A percentile compares a stretch with the other conserved stretches of the same genome.
These are phyloP conservation scores for Sisymbrium irio DNA, from an alignment of 345 rosid species.

Conservation along the genomic window DNA sequence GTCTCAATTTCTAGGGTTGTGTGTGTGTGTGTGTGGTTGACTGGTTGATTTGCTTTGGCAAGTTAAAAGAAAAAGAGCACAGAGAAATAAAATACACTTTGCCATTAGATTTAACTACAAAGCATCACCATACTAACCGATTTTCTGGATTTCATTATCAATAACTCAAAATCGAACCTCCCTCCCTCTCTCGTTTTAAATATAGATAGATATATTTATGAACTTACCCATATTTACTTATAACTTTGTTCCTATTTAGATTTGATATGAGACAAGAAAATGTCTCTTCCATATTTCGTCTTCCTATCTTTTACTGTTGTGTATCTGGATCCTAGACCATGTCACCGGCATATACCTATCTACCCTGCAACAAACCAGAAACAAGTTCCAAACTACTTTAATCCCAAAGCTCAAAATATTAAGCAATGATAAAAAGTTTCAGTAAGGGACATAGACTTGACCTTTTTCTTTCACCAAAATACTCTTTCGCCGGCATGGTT, in stretches of 20 bases:
- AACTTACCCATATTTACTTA: conserved; percentile 27
- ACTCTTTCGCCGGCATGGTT: not conserved
- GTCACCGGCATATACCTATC: conserved; percentile 33
- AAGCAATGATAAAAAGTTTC: not conserved
- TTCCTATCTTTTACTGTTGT: conserved; percentile 24
- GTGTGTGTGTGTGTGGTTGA: too few relatives aligned
- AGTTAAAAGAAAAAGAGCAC: not conserved
- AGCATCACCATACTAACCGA: not conserved
- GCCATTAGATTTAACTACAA: not conserved
- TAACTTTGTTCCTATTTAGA: conserved; percentile 7
- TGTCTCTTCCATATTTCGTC: conserved; percentile 23
- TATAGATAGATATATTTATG: not conserved
- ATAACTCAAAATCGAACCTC: conserved; percentile 21
- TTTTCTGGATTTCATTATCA: conserved; percentile 12
- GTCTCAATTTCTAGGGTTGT: not conserved
- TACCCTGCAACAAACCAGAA: conserved; percentile 41
- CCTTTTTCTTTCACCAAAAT: conserved; percentile 16
- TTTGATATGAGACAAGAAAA: conserved; percentile 33
- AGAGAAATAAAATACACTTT: not conserved
- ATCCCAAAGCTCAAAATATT: not conserved
- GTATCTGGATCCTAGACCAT: conserved; percentile 7
- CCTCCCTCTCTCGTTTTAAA: not conserved
- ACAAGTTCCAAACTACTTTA: conserved; percentile 25
- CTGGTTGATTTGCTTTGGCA: conserved; percentile 4
- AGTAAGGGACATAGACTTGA: not conserved